Percentiles rank a stretch among this genome's conserved stretches.
Evolutionary conservation across 140 eudicot genomes (phyloP).

Genomic region (Flaveria floridana): DNA sequence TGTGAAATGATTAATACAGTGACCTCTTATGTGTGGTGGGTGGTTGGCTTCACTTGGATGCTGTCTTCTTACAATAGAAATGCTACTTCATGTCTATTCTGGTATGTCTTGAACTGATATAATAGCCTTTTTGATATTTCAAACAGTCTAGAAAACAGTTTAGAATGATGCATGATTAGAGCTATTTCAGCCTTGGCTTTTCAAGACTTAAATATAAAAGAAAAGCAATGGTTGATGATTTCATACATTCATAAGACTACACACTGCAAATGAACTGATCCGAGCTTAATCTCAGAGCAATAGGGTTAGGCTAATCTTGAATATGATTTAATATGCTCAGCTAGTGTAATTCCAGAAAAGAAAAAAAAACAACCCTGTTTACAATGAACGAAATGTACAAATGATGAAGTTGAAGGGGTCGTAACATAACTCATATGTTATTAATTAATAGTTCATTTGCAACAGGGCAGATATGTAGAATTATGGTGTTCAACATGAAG

Average conservation of each 20-base stretch:
- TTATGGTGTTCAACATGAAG: neutral
- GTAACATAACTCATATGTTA: neutral
- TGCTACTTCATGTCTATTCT: conserved; percentile 61
- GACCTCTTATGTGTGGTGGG: conserved; percentile 65
- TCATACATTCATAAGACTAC: neutral
- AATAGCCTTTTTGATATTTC: neutral
- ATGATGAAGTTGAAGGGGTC: neutral
- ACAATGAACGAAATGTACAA: neutral
- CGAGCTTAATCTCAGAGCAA: neutral
- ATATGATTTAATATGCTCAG: neutral
- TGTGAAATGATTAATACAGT: conserved; percentile 54
- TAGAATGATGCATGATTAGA: conserved; percentile 11
- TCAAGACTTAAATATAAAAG: neutral
- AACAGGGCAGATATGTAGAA: neutral
- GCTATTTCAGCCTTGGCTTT: neutral
- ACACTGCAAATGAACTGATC: conserved; percentile 1
- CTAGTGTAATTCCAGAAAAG: neutral
- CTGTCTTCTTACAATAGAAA: conserved; percentile 43
- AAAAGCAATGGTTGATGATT: neutral
- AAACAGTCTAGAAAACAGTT: neutral
- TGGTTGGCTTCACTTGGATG: conserved; percentile 62
- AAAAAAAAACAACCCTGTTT: too few species aligned
- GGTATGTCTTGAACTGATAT: conserved; percentile 47
- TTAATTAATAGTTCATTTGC: neutral
- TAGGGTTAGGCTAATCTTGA: neutral